Percentiles rank a stretch among this genome's conserved stretches.
These are phyloP conservation scores for Pezicula carpinea DNA, from an alignment of 2,329 filamentous ascomycete species.

Conservation along the genomic window DNA sequence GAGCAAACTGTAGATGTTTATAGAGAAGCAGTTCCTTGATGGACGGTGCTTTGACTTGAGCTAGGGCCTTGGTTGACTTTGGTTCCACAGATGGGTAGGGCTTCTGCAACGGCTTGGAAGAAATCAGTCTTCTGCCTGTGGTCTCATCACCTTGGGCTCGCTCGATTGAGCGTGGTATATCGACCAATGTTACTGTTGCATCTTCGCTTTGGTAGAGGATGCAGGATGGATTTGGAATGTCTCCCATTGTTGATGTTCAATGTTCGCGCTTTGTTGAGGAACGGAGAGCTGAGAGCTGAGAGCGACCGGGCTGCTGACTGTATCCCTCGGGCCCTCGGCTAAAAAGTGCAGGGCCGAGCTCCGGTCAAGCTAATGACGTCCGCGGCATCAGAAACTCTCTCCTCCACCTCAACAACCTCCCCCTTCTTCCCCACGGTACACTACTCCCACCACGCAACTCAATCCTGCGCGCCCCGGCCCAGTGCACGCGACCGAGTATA, in stretches of 20 bases:
- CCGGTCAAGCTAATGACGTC: neutral
- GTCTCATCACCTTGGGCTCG: slow-evolving; percentile 47
- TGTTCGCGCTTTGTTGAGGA: neutral
- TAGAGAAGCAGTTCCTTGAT: slow-evolving; percentile 23
- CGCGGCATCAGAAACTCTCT: neutral
- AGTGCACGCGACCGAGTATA: neutral
- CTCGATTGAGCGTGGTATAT: slow-evolving; percentile 67
- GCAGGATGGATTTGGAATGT: slow-evolving; percentile 7
- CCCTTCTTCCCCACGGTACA: neutral
- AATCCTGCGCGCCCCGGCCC: neutral
- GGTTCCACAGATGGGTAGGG: slow-evolving; percentile 51
- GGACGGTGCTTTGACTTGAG: slow-evolving; percentile 6
- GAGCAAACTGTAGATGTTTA: slow-evolving; percentile 21
- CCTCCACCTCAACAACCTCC: slow-evolving; percentile 3
- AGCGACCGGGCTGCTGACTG: neutral
- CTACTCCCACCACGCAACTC: neutral
- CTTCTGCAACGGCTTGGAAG: slow-evolving; percentile 32
- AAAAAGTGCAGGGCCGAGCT: neutral
- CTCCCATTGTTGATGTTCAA: neutral
- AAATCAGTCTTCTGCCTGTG: slow-evolving; percentile 26
- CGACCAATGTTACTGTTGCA: slow-evolving; percentile 53
- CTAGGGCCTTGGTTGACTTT: slow-evolving; percentile 35
- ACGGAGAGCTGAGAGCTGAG: neutral
- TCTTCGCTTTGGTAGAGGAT: slow-evolving; percentile 51
- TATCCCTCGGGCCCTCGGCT: neutral